Conservation (phyloP, 305 asterid genomes). For the Plantago lanceolata region DNA sequence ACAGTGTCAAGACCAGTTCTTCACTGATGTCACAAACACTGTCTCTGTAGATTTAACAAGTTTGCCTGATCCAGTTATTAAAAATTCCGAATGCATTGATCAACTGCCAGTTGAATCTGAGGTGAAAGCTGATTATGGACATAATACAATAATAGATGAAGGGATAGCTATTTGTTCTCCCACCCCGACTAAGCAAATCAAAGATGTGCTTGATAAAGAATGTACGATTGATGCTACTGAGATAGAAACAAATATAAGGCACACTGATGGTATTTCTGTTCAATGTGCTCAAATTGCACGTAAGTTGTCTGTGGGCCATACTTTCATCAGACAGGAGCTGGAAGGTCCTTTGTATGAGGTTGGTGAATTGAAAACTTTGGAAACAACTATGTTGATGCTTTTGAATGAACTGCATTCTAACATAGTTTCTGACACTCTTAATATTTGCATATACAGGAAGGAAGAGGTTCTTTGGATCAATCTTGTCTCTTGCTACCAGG, state of each 20-base stretch:
- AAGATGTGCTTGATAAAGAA: constrained; percentile 25
- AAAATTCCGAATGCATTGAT: constrained; percentile 26
- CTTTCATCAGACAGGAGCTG: constrained; percentile 25
- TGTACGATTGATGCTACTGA: constrained; percentile 22
- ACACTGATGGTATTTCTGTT: constrained; percentile 19
- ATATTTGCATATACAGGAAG: constrained; percentile 31
- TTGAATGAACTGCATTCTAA: constrained; percentile 15
- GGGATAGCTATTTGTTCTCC: constrained; percentile 26
- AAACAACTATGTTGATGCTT: constrained; percentile 6
- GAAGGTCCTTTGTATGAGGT: constrained; percentile 32
- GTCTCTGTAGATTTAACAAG: constrained; percentile 32
- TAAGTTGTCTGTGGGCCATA: constrained; percentile 26
- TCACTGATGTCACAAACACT: constrained; percentile 32
- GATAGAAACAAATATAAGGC: constrained; percentile 22
- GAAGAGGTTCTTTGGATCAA: constrained; percentile 22
- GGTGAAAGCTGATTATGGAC: constrained; percentile 10
- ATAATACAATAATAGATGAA: constrained; percentile 21
- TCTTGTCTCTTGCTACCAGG: constrained; percentile 25
- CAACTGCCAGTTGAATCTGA: constrained; percentile 30
- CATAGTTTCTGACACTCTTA: constrained; percentile 16
- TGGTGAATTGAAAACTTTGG: constrained; percentile 19
- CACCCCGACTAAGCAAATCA: constrained; percentile 23
- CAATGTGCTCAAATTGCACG: constrained; percentile 24
- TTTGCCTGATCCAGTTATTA: constrained; percentile 20
- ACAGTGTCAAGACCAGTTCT: constrained; percentile 38